Evolutionary conservation across 306 rosid genomes (phyloP), one percentile per base, ranked within the genome.

Genomic region (Biancaea sappan): DNA sequence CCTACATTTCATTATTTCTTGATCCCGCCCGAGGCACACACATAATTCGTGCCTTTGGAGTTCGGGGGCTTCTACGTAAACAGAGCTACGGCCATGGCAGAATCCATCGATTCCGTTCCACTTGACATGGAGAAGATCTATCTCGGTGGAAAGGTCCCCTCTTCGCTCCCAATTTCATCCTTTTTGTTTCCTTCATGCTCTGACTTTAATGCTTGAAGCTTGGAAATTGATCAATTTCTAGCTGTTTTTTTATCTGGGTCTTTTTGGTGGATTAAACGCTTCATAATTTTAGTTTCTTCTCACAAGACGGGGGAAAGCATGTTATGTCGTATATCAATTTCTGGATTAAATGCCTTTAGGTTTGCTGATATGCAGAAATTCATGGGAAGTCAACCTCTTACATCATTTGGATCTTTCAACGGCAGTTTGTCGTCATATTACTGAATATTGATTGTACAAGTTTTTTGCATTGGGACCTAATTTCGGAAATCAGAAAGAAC

Each of bases 141-240:
- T 82, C 95, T 94, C 53, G 93, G 97, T 80, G 99, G 99, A 82
- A 88, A 90, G 97, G 99, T 94, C 69, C 15, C 21, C 1, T n/a
- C 62, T 21, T 25, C 8, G n/a, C 6, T 57, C 29, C 26, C 15
- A 0, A 60, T 8, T 16, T 22, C 13, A 11, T 37, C 1, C 3
- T 1, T 69, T 29, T 13, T 52, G 6, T 25, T 47, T 1, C 9
- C 26, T 16, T 6, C 7, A 13, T 43, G 19, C 19, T 31, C 62
- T 26, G 43, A 80, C 68, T 74, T 80, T 65, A 48, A 75, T 71
- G 68, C 32, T 61, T 59, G 9, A 60, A 53, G 38, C 62, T 77
- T 48, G 26, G 18, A 25, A 65, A 38, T 43, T 51, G 16, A 66
- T 71, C 65, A 71, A 29, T 59, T 75, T 64, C 67, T 12, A 0